Percentiles rank a stretch among this genome's conserved stretches.
Evolutionary conservation across 176 grass and related monocot species (phyloP).

Genomic region (Ensete glaucum): DNA sequence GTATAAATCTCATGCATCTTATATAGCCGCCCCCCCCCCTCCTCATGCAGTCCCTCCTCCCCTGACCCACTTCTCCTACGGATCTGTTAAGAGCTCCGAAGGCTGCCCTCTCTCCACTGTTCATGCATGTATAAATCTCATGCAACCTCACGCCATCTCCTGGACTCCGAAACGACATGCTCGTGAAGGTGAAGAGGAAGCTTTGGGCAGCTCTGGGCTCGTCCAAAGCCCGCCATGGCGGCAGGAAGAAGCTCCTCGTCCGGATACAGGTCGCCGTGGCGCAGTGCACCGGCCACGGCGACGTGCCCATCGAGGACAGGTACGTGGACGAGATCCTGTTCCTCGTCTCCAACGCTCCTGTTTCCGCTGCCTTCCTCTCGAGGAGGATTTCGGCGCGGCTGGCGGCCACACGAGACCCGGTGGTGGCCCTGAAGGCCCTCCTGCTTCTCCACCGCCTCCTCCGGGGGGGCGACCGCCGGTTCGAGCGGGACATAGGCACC

Average conservation of each 20-base stretch:
- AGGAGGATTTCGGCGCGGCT: conserved; percentile 54
- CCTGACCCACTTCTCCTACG: too few relatives aligned
- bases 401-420: conserved; percentile 36
- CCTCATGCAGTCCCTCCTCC: too few relatives aligned
- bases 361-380: conserved; percentile 66
- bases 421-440: conserved; percentile 44
- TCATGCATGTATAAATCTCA: neutral
- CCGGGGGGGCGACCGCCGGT: conserved; percentile 68
- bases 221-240: conserved; percentile 33
- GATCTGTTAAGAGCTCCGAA: too few relatives aligned
- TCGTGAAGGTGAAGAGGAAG: conserved; percentile 65
- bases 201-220: conserved; percentile 57
- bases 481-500: conserved; percentile 66
- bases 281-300: conserved; percentile 37
- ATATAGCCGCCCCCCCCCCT: too few relatives aligned
- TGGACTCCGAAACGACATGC: neutral
- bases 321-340: conserved; percentile 86
- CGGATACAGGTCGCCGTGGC: conserved; percentile 56
- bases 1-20: too few relatives aligned
- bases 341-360: conserved; percentile 71
- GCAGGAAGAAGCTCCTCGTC: conserved; percentile 38
- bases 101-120: conserved; percentile 13
- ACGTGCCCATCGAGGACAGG: conserved; percentile 27
- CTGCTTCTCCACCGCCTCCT: conserved; percentile 79
- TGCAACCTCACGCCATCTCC: conserved; percentile 16